Evolutionary conservation across 345 rosid species (phyloP).

Genomic region (Crucihimalaya himalaica): DNA sequence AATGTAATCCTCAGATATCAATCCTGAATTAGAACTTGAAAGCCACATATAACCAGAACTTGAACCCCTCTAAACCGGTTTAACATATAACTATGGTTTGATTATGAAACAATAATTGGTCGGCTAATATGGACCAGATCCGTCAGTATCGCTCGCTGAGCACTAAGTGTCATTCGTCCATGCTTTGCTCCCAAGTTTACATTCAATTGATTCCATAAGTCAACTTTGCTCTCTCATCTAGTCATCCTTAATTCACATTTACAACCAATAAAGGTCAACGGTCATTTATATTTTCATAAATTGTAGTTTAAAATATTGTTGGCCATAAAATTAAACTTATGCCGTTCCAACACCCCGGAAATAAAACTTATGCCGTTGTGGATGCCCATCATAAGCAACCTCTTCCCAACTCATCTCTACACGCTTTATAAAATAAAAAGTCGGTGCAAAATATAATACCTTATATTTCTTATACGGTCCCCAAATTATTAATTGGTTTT

Average conservation of each 20-base stretch:
- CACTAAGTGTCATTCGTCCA: slow-evolving; percentile 9
- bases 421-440: slow-evolving; percentile 31
- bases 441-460: slow-evolving; percentile 37
- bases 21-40: not conserved
- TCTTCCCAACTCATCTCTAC: slow-evolving; percentile 17
- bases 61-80: slow-evolving; percentile 9
- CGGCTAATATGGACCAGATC: slow-evolving; percentile 36
- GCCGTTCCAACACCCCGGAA: not conserved
- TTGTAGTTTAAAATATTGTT: not conserved
- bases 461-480: not conserved
- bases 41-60: slow-evolving; percentile 6
- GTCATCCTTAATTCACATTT: slow-evolving; percentile 11
- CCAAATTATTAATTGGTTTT: slow-evolving; percentile 7
- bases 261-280: slow-evolving; percentile 17
- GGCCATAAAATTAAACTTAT: not conserved
- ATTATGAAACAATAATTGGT: slow-evolving; percentile 10
- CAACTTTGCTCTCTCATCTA: slow-evolving; percentile 28
- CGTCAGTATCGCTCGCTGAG: slow-evolving; percentile 28
- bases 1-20: not conserved
- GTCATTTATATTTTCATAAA: not conserved
- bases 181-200: slow-evolving; percentile 37
- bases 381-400: slow-evolving; percentile 34
- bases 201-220: slow-evolving; percentile 15
- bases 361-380: slow-evolving; percentile 20
- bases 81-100: not conserved